Evolutionary conservation across 225 moss, liverwort and hornwort genomes (phyloP).

Genomic region (Pseudoscleropodium purum): DNA sequence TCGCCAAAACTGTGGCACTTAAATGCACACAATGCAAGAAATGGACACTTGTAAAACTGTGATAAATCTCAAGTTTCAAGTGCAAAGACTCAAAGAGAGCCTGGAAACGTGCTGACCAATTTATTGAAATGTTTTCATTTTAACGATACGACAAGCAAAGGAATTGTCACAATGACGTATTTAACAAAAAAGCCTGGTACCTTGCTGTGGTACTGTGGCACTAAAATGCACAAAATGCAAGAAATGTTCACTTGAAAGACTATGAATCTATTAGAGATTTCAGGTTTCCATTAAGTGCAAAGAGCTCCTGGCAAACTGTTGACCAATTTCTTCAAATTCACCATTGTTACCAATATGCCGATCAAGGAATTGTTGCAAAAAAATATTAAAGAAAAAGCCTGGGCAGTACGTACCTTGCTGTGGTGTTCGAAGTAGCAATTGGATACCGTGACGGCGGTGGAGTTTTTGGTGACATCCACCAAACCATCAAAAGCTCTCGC

Average conservation of each 20-base stretch:
- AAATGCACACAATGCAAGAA: not conserved
- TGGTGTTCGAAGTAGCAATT: slow-evolving; percentile 60
- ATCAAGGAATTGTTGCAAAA: not conserved
- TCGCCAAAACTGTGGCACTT: not conserved
- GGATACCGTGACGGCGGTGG: slow-evolving; percentile 47
- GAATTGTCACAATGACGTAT: not conserved
- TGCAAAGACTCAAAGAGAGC: not conserved
- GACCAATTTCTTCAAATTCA: not conserved
- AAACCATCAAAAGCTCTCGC: slow-evolving; percentile 41
- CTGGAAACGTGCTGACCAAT: not conserved
- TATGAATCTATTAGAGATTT: too few relatives aligned
- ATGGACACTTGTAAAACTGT: not conserved
- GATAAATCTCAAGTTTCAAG: not conserved
- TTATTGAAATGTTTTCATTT: too few relatives aligned
- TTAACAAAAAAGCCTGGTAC: not conserved
- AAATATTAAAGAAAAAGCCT: not conserved
- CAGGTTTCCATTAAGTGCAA: too few relatives aligned
- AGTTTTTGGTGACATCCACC: slow-evolving; percentile 44
- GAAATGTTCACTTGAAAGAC: too few relatives aligned
- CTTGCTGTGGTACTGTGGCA: not conserved
- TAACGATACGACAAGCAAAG: too few relatives aligned
- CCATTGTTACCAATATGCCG: too few relatives aligned
- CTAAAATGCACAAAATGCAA: not conserved
- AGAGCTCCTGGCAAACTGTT: not conserved
- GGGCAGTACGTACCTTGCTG: not conserved